Evolutionary conservation across 768 basidiomycete genomes (phyloP).

Genomic region (Lactifluus echinatus): DNA sequence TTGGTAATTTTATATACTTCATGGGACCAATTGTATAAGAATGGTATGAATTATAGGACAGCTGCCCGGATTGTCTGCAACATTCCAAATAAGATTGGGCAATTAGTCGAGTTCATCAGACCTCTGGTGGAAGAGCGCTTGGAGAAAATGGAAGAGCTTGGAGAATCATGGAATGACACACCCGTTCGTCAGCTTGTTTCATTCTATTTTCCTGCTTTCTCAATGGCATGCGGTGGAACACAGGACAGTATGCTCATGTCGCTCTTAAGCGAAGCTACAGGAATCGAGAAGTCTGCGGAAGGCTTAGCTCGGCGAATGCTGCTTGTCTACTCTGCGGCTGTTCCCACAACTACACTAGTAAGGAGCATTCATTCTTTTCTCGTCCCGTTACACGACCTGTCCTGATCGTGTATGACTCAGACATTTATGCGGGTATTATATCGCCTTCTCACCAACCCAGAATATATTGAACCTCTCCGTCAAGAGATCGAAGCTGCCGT

Average conservation of each 20-base stretch:
- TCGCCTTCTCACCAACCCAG: slow-evolving; percentile 21
- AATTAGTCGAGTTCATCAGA: background rate
- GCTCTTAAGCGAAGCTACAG: slow-evolving; percentile 31
- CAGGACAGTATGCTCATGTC: slow-evolving; percentile 36
- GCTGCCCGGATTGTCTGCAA: slow-evolving; percentile 24
- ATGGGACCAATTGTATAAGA: background rate
- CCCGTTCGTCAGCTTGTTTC: background rate
- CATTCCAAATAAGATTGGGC: background rate
- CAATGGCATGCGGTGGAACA: background rate
- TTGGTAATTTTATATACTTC: slow-evolving; percentile 15
- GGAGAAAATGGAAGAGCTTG: slow-evolving; percentile 15
- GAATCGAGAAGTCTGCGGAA: slow-evolving; percentile 26
- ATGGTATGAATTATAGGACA: slow-evolving; percentile 11
- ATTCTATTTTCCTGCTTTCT: too few relatives aligned
- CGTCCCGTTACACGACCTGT: background rate
- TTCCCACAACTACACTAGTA: slow-evolving; percentile 31
- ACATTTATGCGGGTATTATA: slow-evolving; percentile 15
- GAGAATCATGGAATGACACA: background rate
- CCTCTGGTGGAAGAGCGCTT: slow-evolving; percentile 5
- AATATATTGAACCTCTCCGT: slow-evolving; percentile 22
- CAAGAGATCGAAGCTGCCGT: slow-evolving; percentile 20
- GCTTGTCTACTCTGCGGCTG: slow-evolving; percentile 31
- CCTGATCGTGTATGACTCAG: background rate
- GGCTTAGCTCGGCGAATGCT: slow-evolving; percentile 28
- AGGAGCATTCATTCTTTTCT: background rate